Conservation (phyloP, 2,329 filamentous ascomycete species). For the Stagonosporopsis cucurbitacearum region DNA sequence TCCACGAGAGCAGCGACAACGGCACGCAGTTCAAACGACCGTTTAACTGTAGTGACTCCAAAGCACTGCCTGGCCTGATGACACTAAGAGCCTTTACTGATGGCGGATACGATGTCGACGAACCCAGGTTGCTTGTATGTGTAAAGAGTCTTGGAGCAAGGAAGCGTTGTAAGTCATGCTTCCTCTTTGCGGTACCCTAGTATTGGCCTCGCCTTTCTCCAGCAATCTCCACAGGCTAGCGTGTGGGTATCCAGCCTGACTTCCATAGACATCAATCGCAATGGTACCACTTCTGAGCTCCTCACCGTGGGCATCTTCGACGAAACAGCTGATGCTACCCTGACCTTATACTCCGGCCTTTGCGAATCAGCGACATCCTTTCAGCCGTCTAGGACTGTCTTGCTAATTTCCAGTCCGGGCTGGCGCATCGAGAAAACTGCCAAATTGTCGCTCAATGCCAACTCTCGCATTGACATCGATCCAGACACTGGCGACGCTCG, state of each 20-base stretch:
- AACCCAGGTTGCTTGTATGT: conserved; percentile 62
- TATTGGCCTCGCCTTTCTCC: neutral
- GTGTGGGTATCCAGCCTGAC: neutral
- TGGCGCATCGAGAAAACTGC: conserved; percentile 48
- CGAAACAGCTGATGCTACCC: conserved; percentile 59
- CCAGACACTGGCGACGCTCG: conserved; percentile 60
- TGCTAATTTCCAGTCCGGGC: conserved; percentile 58
- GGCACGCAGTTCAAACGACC: conserved; percentile 55
- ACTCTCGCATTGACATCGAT: conserved; percentile 62
- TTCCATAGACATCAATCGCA: conserved; percentile 56
- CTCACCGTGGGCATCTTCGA: conserved; percentile 63
- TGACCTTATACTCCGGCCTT: conserved; percentile 64
- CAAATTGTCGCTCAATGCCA: conserved; percentile 48
- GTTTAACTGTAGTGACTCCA: conserved; percentile 50
- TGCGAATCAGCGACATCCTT: conserved; percentile 55
- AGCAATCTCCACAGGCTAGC: neutral
- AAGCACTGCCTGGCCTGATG: conserved; percentile 59
- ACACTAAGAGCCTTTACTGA: conserved; percentile 62
- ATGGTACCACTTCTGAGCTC: conserved; percentile 53
- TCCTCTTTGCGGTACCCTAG: neutral
- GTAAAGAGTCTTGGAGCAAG: conserved; percentile 63
- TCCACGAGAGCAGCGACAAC: conserved; percentile 58
- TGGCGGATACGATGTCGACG: conserved; percentile 60
- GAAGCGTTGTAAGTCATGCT: conserved; percentile 51
- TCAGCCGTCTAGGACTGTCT: conserved; percentile 56